Conservation (phyloP, 2,329 filamentous ascomycete genomes). For the Fusarium haematococcum region DNA sequence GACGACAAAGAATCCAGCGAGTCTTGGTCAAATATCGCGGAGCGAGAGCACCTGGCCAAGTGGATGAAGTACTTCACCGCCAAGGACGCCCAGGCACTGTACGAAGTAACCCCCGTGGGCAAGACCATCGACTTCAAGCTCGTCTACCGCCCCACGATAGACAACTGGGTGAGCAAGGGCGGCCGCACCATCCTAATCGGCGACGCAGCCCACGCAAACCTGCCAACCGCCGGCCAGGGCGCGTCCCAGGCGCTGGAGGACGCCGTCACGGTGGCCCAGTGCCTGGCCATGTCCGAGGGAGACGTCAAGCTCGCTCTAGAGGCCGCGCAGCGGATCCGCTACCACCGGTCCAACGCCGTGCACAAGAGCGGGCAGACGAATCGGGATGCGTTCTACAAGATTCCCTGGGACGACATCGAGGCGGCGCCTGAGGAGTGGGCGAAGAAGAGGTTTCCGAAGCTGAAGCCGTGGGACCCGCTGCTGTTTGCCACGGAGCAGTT, state of each 20-base stretch:
- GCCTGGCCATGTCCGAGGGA: background rate
- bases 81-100: constrained; percentile 10
- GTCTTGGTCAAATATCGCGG: constrained; percentile 19
- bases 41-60: constrained; percentile 8
- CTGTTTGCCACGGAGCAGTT: constrained; percentile 10
- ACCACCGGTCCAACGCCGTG: constrained; percentile 16
- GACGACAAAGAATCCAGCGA: constrained; percentile 19
- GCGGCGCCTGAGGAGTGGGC: constrained; percentile 7
- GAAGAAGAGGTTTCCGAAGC: constrained; percentile 15
- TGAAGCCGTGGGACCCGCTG: constrained; percentile 20
- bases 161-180: constrained; percentile 14
- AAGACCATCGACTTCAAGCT: constrained; percentile 22
- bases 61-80: constrained; percentile 18
- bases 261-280: constrained; percentile 10
- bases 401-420: constrained; percentile 19
- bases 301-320: constrained; percentile 17
- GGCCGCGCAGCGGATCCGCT: constrained; percentile 13
- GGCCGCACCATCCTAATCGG: constrained; percentile 19
- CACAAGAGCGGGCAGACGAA: constrained; percentile 19
- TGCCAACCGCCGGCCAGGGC: constrained; percentile 17
- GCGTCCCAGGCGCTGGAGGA: constrained; percentile 19
- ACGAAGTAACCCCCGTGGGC: constrained; percentile 5
- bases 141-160: constrained; percentile 15
- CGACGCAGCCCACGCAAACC: constrained; percentile 15
- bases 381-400: constrained; percentile 17